Evolutionary conservation across 2,329 filamentous ascomycete species (phyloP), one percentile per base, ranked within the genome.

Genomic region (Xylaria sp.): DNA sequence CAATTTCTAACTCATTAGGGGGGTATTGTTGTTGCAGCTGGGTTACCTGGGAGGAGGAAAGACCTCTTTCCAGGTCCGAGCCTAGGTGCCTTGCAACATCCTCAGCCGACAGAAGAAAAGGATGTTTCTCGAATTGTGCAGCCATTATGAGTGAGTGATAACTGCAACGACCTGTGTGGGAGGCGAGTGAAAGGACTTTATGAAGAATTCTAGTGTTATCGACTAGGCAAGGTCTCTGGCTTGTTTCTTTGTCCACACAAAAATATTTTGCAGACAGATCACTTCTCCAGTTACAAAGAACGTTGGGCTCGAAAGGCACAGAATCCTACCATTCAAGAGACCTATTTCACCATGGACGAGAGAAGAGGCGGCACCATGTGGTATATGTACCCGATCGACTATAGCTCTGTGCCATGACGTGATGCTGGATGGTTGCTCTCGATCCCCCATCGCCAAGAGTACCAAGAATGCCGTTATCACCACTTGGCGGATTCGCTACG

Each of bases 1-100:
- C 90, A 23, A 92, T 87, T 53, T 93, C 88, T 23, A 94, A 84
- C 76, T 93, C 90, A 81, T 94, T 94, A 21, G 80, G 83, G 59
- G 91, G 90, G 76, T 91, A 89, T 68, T 86, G 83, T 25, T 85
- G 79, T 65, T 89, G 85, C 27, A 91, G 82, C 65, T 87, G 80
- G 60, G 84, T 78, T 25, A 92, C 91, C 75, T 91, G 87, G 9
- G 81, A 78, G 18, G 86, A 84, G 10, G 84, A 88, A 51, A 94
- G 82, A 47, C 92, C 92, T 77, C 86, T 89, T 69, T 93, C 91
- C 63, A 89, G 77, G 75, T 91, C 85, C 61, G 90, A 91, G 42
- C 84, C 82, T 62, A 92, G 85, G 69, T 88, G 85, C 63, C 86
- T 81, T 32, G 87, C 88, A 68, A 92, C 91, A 79, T 91, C 85